These are phyloP conservation scores for Phlebiopsis flavidoalba DNA, from an alignment of 768 basidiomycete species.

Conservation along the genomic window DNA sequence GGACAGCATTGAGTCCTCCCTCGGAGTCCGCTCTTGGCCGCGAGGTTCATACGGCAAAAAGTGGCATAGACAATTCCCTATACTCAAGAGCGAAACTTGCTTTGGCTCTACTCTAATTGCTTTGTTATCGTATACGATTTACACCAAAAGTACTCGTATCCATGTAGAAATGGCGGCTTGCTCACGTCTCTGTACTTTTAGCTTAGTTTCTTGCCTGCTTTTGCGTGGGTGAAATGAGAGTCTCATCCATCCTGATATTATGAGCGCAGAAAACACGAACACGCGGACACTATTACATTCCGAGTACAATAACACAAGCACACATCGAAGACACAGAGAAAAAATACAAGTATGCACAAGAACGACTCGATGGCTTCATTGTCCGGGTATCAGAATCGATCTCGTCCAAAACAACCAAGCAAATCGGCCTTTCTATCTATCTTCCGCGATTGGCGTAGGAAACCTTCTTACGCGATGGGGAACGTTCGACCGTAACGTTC, in stretches of 20 bases:
- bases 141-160: constrained; percentile 1
- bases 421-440: too few species aligned
- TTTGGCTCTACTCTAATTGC: background rate
- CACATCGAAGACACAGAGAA: too few species aligned
- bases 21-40: constrained; percentile 88
- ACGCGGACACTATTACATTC: background rate
- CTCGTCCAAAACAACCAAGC: too few species aligned
- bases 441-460: too few species aligned
- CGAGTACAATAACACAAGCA: too few species aligned
- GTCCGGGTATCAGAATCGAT: too few species aligned
- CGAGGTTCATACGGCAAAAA: constrained; percentile 78
- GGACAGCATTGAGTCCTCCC: constrained; percentile 86
- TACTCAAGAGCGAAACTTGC: background rate
- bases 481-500: too few species aligned
- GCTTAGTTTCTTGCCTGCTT: background rate
- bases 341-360: too few species aligned
- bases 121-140: background rate
- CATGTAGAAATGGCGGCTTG: background rate
- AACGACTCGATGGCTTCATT: too few species aligned
- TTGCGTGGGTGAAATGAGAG: background rate
- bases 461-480: too few species aligned
- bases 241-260: background rate
- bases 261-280: background rate
- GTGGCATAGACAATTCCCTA: constrained; percentile 38
- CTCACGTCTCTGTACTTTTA: background rate